These are phyloP conservation scores for Kurtzmaniella quercitrusa DNA, from an alignment of 1,139 yeast species.

Conservation along the genomic window DNA sequence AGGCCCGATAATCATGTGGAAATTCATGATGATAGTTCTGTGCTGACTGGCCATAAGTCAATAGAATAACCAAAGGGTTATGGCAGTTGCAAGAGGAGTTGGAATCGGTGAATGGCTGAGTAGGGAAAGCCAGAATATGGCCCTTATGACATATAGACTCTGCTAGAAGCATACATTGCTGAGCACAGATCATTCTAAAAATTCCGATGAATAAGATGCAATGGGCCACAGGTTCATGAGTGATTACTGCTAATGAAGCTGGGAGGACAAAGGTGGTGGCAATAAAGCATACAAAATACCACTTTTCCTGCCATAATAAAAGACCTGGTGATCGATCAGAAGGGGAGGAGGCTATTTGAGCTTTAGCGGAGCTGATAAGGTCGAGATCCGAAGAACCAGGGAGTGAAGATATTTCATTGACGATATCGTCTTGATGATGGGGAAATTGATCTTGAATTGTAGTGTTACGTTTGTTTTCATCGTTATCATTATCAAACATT, in stretches of 20 bases:
- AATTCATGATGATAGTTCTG: slow-evolving; percentile 75
- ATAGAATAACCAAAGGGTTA: slow-evolving; percentile 48
- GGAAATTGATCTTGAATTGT: too few relatives aligned
- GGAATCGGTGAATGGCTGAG: slow-evolving; percentile 61
- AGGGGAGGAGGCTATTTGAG: background rate
- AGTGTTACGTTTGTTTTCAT: too few relatives aligned
- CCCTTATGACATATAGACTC: slow-evolving; percentile 60
- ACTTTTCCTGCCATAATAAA: slow-evolving; percentile 55
- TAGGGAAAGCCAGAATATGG: slow-evolving; percentile 39
- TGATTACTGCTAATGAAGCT: slow-evolving; percentile 30
- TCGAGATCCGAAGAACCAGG: background rate
- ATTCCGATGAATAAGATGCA: slow-evolving; percentile 63
- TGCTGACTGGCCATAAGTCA: slow-evolving; percentile 61
- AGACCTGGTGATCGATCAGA: too few relatives aligned
- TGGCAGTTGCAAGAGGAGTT: slow-evolving; percentile 48
- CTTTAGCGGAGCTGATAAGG: background rate
- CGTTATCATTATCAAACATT: background rate
- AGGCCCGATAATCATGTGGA: slow-evolving; percentile 61
- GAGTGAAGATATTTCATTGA: background rate
- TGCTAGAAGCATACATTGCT: slow-evolving; percentile 52
- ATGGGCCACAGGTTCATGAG: slow-evolving; percentile 44
- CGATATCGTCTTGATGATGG: background rate
- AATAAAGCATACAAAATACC: slow-evolving; percentile 41
- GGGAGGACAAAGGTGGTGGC: slow-evolving; percentile 51
- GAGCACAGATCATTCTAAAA: slow-evolving; percentile 51